Conservation (phyloP, 768 basidiomycete genomes). For the Mycena amicta region DNA sequence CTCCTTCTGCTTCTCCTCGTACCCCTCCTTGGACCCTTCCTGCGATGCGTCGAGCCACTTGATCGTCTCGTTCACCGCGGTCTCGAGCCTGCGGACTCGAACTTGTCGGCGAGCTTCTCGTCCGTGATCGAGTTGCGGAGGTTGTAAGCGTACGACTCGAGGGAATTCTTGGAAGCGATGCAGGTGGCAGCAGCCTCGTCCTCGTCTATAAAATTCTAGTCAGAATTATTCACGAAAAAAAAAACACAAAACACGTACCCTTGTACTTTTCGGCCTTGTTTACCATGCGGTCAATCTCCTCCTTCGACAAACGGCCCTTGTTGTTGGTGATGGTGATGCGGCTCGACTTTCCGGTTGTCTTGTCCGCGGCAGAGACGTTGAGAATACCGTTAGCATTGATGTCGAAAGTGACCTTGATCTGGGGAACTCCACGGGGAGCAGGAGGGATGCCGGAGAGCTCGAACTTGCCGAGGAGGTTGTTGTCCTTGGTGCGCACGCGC, state of each 20-base stretch:
- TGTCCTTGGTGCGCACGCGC: conserved; percentile 97
- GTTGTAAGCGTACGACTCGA: conserved; percentile 96
- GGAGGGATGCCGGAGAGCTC: conserved; percentile 98
- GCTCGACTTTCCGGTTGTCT: conserved; percentile 95
- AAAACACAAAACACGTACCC: conserved; percentile 41
- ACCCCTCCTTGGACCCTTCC: conserved; percentile 93
- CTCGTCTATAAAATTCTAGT: conserved; percentile 65
- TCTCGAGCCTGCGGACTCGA: conserved; percentile 79
- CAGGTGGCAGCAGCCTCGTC: conserved; percentile 85
- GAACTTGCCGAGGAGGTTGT: conserved; percentile 98
- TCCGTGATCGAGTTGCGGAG: conserved; percentile 87
- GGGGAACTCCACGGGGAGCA: conserved; percentile 96
- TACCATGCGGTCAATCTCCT: conserved; percentile 99
- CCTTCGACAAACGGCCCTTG: conserved; percentile 95
- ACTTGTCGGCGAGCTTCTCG: conserved; percentile 86
- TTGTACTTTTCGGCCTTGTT: conserved; percentile 92
- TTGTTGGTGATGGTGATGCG: conserved; percentile 95
- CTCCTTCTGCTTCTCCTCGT: conserved; percentile 91
- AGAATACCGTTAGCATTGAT: conserved; percentile 96
- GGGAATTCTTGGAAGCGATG: conserved; percentile 84
- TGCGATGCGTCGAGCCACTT: conserved; percentile 84
- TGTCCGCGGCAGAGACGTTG: conserved; percentile 94
- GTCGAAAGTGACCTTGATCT: conserved; percentile 97
- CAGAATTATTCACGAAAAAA: conserved; percentile 19
- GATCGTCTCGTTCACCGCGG: conserved; percentile 81